These are phyloP conservation scores for Aspergillus funiculosus DNA, from an alignment of 495 filamentous ascomycete genomes.

Conservation along the genomic window DNA sequence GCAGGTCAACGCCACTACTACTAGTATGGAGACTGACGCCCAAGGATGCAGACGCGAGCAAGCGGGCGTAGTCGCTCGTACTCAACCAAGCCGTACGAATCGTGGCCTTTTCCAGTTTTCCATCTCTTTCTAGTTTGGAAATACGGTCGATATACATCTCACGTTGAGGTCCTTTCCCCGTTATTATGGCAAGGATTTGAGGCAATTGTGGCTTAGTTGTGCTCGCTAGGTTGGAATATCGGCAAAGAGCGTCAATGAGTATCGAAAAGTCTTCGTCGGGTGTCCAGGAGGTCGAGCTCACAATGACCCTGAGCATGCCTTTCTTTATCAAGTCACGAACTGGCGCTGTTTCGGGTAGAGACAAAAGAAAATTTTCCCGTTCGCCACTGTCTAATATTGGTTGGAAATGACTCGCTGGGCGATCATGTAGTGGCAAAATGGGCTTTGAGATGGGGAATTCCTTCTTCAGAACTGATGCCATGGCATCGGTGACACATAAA, in stretches of 20 bases:
- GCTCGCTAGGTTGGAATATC: conserved; percentile 54
- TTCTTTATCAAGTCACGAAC: conserved; percentile 50
- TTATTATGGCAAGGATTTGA: conserved; percentile 77
- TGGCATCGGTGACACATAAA: conserved; percentile 83
- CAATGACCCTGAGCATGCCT: conserved; percentile 58
- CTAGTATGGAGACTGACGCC: conserved; percentile 89
- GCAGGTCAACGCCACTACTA: conserved; percentile 88
- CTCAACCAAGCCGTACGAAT: conserved; percentile 79
- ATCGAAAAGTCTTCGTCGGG: conserved; percentile 91
- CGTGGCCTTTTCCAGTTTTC: conserved; percentile 58
- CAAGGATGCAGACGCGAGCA: conserved; percentile 84
- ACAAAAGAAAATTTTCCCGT: conserved; percentile 53
- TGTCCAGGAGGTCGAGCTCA: conserved; percentile 95
- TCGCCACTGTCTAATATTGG: conserved; percentile 49
- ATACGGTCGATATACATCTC: conserved; percentile 66
- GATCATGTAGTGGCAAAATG: conserved; percentile 77
- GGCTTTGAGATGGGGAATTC: conserved; percentile 57
- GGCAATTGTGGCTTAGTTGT: conserved; percentile 43
- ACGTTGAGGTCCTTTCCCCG: conserved; percentile 84
- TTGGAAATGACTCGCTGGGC: conserved; percentile 75
- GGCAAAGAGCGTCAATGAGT: conserved; percentile 74
- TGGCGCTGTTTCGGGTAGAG: conserved; percentile 53
- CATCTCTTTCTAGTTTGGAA: conserved; percentile 47
- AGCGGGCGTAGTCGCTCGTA: conserved; percentile 72
- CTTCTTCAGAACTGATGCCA: conserved; percentile 64